These are phyloP conservation scores for Exidia glandulosa DNA, from an alignment of 768 basidiomycete species.

Conservation along the genomic window DNA sequence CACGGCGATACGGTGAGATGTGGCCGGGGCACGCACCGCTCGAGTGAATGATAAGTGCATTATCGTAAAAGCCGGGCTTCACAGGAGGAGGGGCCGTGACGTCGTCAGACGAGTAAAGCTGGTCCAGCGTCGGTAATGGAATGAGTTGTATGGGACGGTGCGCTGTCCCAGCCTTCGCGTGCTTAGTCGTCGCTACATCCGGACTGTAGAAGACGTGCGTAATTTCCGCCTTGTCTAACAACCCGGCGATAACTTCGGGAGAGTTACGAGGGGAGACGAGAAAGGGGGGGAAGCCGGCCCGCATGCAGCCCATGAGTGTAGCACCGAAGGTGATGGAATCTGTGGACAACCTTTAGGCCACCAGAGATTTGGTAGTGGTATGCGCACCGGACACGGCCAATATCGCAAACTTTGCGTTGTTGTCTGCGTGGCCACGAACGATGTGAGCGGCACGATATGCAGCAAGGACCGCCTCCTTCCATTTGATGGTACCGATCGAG, in stretches of 20 bases:
- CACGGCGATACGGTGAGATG: not conserved
- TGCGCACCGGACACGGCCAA: constrained; percentile 2
- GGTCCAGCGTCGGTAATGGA: constrained; percentile 13
- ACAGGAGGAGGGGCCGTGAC: constrained; percentile 7
- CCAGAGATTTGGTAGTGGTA: not conserved
- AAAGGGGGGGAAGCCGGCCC: constrained; percentile 17
- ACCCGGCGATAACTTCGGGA: constrained; percentile 32
- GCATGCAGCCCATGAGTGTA: constrained; percentile 6
- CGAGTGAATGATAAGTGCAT: constrained; percentile 17
- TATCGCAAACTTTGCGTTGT: constrained; percentile 3
- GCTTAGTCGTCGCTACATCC: not conserved
- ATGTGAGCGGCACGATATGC: not conserved
- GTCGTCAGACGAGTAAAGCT: constrained; percentile 9
- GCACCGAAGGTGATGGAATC: constrained; percentile 17
- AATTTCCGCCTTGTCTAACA: constrained; percentile 24
- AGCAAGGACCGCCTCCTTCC: not conserved
- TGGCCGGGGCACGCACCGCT: constrained; percentile 8
- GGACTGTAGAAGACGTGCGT: constrained; percentile 17
- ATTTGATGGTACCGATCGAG: not conserved
- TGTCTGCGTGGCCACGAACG: not conserved
- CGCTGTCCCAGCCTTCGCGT: not conserved
- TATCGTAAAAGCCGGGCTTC: constrained; percentile 8
- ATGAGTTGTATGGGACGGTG: not conserved
- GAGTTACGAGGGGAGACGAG: constrained; percentile 34
- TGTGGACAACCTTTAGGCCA: constrained; percentile 1